A percentile compares a stretch with the other conserved stretches of the same genome.
phyloP scores from a whole-genome alignment of 2,329 filamentous ascomycete genomes.

The Nakataea oryzae region DNA sequence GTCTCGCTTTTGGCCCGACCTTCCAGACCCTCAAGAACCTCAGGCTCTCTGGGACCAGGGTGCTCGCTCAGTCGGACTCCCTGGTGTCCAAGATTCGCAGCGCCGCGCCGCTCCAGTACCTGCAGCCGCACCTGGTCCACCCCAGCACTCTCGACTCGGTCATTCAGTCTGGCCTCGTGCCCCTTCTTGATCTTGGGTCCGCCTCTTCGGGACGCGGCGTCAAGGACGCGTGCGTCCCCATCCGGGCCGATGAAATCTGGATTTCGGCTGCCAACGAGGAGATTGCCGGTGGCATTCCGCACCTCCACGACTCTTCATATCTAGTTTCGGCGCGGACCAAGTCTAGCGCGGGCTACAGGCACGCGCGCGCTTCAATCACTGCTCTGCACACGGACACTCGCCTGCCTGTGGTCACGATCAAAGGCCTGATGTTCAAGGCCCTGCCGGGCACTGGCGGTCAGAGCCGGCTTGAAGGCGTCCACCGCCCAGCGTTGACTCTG shows the following conservation, averaged over 20 bases:
- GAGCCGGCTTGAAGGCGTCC: not conserved
- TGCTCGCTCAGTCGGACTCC: not conserved
- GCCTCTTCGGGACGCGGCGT: not conserved
- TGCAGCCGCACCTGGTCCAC: constrained; percentile 10
- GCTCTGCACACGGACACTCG: constrained; percentile 7
- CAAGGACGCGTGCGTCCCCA: constrained; percentile 4
- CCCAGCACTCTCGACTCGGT: constrained; percentile 13
- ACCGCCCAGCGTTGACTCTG: constrained; percentile 8
- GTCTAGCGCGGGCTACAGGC: constrained; percentile 4
- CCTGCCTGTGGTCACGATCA: constrained; percentile 8
- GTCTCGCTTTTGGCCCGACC: constrained; percentile 13
- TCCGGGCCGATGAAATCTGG: constrained; percentile 7
- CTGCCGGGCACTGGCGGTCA: constrained; percentile 5
- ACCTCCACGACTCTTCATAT: constrained; percentile 9
- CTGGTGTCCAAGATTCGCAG: not conserved
- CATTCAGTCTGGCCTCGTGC: not conserved
- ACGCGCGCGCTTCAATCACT: constrained; percentile 8
- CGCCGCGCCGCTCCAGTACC: constrained; percentile 8
- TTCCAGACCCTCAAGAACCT: constrained; percentile 9
- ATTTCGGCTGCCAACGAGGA: constrained; percentile 3
- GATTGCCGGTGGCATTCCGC: not conserved
- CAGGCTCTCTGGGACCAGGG: constrained; percentile 5
- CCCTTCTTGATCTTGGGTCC: not conserved
- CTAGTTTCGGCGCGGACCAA: constrained; percentile 7
- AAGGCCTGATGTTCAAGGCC: constrained; percentile 11